phyloP scores from a whole-genome alignment of 768 basidiomycete species.

The Gyrodon lividus region DNA sequence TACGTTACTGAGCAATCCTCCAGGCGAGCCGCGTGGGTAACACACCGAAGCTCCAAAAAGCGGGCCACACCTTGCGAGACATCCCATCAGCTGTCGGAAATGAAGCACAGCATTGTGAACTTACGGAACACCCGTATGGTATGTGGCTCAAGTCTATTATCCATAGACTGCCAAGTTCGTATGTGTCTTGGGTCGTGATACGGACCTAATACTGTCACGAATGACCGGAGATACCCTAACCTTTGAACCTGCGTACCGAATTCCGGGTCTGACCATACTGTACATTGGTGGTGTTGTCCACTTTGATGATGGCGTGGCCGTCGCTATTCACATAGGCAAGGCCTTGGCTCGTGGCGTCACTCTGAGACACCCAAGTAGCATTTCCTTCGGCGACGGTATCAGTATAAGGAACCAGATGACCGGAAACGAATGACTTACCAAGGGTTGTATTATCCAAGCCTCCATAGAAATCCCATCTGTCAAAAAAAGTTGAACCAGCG shows the following conservation, averaged over 20 bases:
- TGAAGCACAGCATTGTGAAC: conserved; percentile 14
- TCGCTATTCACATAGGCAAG: conserved; percentile 60
- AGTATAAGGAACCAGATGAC: background rate
- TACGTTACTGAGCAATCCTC: background rate
- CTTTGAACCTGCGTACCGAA: conserved; percentile 41
- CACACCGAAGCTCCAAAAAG: conserved; percentile 33
- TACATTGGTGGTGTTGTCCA: conserved; percentile 67
- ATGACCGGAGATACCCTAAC: conserved; percentile 9
- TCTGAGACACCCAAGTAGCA: conserved; percentile 54
- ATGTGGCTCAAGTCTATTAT: conserved; percentile 46
- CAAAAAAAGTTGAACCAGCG: conserved; percentile 51
- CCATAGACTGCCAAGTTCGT: conserved; percentile 45
- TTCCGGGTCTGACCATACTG: conserved; percentile 51
- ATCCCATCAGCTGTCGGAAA: conserved; percentile 1
- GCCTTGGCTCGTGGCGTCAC: conserved; percentile 43
- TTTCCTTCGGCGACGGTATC: conserved; percentile 44
- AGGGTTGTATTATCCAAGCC: conserved; percentile 45
- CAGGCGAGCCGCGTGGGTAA: background rate
- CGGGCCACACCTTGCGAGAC: conserved; percentile 28
- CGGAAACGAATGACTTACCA: conserved; percentile 31
- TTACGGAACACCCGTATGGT: conserved; percentile 59
- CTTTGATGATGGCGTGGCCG: conserved; percentile 68
- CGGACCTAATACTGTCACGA: conserved; percentile 36
- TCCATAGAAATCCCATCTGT: conserved; percentile 55
- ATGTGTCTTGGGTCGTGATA: conserved; percentile 43